Conservation (phyloP, 2,329 filamentous ascomycete genomes). For the Fusarium sp. region DNA sequence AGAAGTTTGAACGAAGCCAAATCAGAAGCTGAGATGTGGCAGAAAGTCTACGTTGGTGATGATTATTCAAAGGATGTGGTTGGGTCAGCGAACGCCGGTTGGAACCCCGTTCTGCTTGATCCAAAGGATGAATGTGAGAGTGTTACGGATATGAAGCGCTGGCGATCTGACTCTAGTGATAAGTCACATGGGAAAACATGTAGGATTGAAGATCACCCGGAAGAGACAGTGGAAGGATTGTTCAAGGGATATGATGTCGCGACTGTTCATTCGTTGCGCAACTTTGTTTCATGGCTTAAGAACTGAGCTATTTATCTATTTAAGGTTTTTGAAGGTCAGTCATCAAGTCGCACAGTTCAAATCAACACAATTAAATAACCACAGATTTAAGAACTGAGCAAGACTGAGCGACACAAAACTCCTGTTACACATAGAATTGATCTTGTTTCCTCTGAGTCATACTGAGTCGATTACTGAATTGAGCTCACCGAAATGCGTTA, state of each 20-base stretch:
- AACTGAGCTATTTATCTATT: too few species aligned
- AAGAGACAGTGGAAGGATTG: background rate
- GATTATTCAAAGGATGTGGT: constrained; percentile 36
- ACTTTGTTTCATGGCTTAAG: constrained; percentile 23
- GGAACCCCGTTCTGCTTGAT: constrained; percentile 31
- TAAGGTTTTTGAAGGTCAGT: too few species aligned
- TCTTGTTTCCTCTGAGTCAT: background rate
- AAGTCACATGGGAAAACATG: background rate
- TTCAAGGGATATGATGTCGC: constrained; percentile 1
- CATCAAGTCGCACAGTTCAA: too few species aligned
- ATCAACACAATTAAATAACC: too few species aligned
- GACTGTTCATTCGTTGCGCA: constrained; percentile 21
- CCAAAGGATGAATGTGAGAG: constrained; percentile 6
- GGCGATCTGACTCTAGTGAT: background rate
- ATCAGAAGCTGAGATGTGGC: background rate
- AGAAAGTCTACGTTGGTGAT: constrained; percentile 35
- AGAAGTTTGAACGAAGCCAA: background rate
- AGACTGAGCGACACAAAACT: background rate
- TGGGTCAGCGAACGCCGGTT: constrained; percentile 26
- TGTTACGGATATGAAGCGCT: background rate
- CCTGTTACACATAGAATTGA: background rate
- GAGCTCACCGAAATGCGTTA: constrained; percentile 7
- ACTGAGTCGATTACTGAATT: background rate
- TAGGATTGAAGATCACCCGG: constrained; percentile 8
- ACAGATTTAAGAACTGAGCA: too few species aligned